Evolutionary conservation across 192 early-diverging fungal species (phyloP).

Genomic region (Coemansia sp.): DNA sequence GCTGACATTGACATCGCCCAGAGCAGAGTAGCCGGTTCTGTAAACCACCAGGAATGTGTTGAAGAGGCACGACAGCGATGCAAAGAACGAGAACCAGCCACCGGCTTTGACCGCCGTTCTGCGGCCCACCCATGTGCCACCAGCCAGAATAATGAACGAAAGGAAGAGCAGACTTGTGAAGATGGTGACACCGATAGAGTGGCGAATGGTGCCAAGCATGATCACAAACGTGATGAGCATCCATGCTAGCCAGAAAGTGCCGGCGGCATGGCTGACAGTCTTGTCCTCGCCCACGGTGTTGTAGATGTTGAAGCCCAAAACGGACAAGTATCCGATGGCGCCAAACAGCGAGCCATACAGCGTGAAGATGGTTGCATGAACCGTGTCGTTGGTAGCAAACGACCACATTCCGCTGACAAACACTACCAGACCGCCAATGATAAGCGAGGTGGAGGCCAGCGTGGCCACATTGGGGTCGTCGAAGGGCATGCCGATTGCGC

Average conservation of each 20-base stretch:
- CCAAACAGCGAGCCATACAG: slow-evolving; percentile 70
- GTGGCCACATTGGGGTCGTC: slow-evolving; percentile 50
- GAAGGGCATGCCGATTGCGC: slow-evolving; percentile 53
- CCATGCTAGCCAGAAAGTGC: slow-evolving; percentile 69
- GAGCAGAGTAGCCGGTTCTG: slow-evolving; percentile 41
- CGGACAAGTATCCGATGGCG: slow-evolving; percentile 51
- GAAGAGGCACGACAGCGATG: slow-evolving; percentile 72
- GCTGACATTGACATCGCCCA: slow-evolving; percentile 25
- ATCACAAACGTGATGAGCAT: slow-evolving; percentile 69
- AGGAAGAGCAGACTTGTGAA: slow-evolving; percentile 62
- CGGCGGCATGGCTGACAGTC: slow-evolving; percentile 57
- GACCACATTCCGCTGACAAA: slow-evolving; percentile 64
- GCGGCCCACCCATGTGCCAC: slow-evolving; percentile 59
- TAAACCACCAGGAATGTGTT: slow-evolving; percentile 47
- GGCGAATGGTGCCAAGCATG: slow-evolving; percentile 61
- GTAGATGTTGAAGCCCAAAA: slow-evolving; percentile 58
- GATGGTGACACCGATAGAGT: slow-evolving; percentile 57
- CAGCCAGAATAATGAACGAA: slow-evolving; percentile 66
- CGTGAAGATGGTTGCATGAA: slow-evolving; percentile 79
- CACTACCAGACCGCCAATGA: slow-evolving; percentile 52
- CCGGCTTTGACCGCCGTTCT: slow-evolving; percentile 58
- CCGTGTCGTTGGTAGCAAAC: slow-evolving; percentile 76
- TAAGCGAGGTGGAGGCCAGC: slow-evolving; percentile 45
- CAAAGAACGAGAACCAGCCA: slow-evolving; percentile 73
- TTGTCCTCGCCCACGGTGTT: slow-evolving; percentile 53